These are phyloP conservation scores for Neoarthrinium moseri DNA, from an alignment of 2,329 filamentous ascomycete genomes.

Conservation along the genomic window DNA sequence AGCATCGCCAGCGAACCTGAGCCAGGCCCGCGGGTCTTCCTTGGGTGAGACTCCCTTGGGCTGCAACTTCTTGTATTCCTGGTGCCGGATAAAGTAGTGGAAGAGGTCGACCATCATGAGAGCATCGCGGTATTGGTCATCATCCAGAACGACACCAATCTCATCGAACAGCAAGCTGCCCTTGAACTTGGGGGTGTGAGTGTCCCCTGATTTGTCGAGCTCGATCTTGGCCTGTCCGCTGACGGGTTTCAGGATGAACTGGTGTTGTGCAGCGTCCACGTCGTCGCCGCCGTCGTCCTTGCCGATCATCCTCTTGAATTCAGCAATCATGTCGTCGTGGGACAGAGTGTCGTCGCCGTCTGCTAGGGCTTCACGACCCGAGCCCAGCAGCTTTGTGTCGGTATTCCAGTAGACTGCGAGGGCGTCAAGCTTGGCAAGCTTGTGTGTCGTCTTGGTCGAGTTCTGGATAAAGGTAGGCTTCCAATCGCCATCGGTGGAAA, in stretches of 20 bases:
- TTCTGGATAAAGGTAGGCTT: conserved; percentile 94
- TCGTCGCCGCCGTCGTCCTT: conserved; percentile 65
- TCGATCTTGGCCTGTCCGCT: conserved; percentile 93
- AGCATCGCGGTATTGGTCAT: conserved; percentile 94
- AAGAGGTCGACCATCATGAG: conserved; percentile 98
- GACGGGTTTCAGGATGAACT: conserved; percentile 95
- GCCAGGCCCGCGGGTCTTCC: conserved; percentile 89
- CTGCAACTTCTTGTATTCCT: conserved; percentile 92
- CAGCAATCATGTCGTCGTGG: conserved; percentile 74
- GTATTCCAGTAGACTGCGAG: conserved; percentile 98
- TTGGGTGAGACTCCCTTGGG: conserved; percentile 79
- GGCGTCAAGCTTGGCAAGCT: conserved; percentile 85
- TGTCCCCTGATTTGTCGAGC: conserved; percentile 86
- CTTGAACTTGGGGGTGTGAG: conserved; percentile 81
- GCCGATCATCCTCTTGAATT: conserved; percentile 79
- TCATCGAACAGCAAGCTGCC: conserved; percentile 92
- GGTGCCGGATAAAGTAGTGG: conserved; percentile 96
- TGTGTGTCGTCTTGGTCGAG: conserved; percentile 79
- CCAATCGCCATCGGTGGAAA: conserved; percentile 95
- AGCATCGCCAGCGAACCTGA: conserved; percentile 86
- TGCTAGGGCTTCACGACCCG: conserved; percentile 70
- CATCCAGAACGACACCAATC: conserved; percentile 94
- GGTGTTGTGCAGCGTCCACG: conserved; percentile 57
- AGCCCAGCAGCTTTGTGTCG: conserved; percentile 79
- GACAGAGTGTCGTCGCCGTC: conserved; percentile 59